Percentiles rank a stretch among this genome's conserved stretches.
phyloP scores from a whole-genome alignment of 202 grass and related monocot genomes.

The Dendrocalamus latiflorus region DNA sequence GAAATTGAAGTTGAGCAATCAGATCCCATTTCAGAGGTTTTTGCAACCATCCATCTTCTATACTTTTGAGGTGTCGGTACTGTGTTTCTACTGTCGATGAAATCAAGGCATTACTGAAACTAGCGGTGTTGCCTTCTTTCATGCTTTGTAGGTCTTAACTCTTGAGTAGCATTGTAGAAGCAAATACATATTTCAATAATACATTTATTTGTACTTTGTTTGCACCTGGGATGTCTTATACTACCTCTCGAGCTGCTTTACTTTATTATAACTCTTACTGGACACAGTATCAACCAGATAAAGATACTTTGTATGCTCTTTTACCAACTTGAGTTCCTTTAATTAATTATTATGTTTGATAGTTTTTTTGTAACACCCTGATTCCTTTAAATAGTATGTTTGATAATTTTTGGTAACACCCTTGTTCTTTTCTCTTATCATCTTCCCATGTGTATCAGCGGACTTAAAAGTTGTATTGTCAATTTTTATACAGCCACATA shows the following conservation, averaged over 20 bases:
- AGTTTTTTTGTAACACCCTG: background rate
- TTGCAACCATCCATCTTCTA: background rate
- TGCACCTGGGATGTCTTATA: slow-evolving; percentile 9
- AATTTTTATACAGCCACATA: slow-evolving; percentile 16
- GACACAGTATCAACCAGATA: background rate
- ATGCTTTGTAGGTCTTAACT: slow-evolving; percentile 12
- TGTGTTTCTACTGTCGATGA: slow-evolving; percentile 1
- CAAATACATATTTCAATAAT: background rate
- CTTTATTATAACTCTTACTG: background rate
- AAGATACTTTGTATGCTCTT: background rate
- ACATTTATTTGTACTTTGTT: background rate
- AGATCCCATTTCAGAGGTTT: slow-evolving; percentile 35
- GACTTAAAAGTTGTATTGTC: background rate
- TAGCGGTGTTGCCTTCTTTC: background rate
- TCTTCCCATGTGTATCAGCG: background rate
- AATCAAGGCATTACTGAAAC: slow-evolving; percentile 19
- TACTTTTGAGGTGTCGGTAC: background rate
- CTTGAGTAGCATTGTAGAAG: background rate
- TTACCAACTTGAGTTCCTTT: background rate
- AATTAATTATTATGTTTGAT: background rate
- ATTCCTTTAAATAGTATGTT: background rate
- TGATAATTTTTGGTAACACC: background rate
- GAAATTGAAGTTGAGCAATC: background rate
- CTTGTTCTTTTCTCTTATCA: background rate
- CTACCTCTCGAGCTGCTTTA: background rate